Percentiles rank a stretch among this genome's conserved stretches.
Conservation (phyloP, 2,329 filamentous ascomycete species). For the Colletotrichum sp. region DNA sequence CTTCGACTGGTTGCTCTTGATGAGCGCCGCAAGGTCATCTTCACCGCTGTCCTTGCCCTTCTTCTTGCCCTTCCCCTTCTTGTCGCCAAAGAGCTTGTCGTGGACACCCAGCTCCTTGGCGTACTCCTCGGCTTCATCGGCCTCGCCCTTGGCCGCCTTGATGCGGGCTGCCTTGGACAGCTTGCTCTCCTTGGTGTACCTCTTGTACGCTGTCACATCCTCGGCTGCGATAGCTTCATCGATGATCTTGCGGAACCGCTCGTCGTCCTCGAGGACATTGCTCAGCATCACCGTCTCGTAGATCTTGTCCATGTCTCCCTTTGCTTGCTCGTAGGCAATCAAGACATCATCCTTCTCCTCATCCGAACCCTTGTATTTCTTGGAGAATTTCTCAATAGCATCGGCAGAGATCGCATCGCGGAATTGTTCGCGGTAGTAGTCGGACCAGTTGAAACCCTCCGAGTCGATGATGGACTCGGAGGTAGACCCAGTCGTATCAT, state of each 20-base stretch:
- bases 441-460: conserved; percentile 87
- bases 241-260: conserved; percentile 81
- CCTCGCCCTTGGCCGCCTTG: conserved; percentile 70
- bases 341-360: conserved; percentile 85
- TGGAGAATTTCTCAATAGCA: conserved; percentile 76
- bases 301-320: conserved; percentile 78
- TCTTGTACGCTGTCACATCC: conserved; percentile 69
- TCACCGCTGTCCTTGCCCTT: conserved; percentile 51
- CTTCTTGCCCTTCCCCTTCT: conserved; percentile 38
- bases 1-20: conserved; percentile 72
- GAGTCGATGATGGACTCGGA: conserved; percentile 79
- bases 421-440: conserved; percentile 88
- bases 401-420: conserved; percentile 76
- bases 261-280: conserved; percentile 82
- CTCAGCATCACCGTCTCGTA: conserved; percentile 90
- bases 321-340: conserved; percentile 71
- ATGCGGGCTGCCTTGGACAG: conserved; percentile 64
- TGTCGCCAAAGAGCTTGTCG: conserved; percentile 67
- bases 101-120: conserved; percentile 78
- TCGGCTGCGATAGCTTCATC: conserved; percentile 76
- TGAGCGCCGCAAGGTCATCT: conserved; percentile 72
- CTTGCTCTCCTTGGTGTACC: conserved; percentile 77
- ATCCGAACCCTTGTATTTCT: conserved; percentile 82
- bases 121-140: conserved; percentile 74
- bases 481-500: conserved; percentile 90